Evolutionary conservation across 768 basidiomycete species (phyloP).

Genomic region (Lentinula detonsa): DNA sequence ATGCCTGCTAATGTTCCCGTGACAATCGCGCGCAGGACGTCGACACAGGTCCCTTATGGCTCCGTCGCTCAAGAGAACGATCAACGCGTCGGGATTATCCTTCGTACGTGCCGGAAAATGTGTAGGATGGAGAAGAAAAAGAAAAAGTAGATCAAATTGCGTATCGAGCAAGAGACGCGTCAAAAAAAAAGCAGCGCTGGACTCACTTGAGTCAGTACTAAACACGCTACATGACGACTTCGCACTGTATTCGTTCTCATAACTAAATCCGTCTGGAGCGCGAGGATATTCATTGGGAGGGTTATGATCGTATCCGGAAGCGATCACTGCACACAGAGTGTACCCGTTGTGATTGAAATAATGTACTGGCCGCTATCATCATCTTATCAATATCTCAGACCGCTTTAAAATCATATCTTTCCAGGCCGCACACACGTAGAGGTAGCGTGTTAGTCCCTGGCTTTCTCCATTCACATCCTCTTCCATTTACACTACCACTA

Average conservation of each 20-base stretch:
- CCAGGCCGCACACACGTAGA: neutral
- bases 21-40: neutral
- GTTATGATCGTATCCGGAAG: too few relatives aligned
- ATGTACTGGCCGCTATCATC: neutral
- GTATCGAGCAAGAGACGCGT: too few relatives aligned
- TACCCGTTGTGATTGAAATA: neutral
- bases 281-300: conserved; percentile 8
- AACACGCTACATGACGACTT: neutral
- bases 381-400: too few relatives aligned
- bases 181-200: neutral
- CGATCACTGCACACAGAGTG: neutral
- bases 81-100: neutral
- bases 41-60: neutral
- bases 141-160: too few relatives aligned
- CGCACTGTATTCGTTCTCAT: neutral
- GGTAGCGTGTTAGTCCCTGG: neutral
- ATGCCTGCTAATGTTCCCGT: neutral
- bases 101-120: neutral
- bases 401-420: neutral
- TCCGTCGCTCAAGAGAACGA: neutral
- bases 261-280: conserved; percentile 5
- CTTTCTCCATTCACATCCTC: neutral
- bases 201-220: neutral
- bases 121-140: neutral
- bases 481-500: neutral